These are phyloP conservation scores for Drechslerella stenobrocha DNA, from an alignment of 2,329 filamentous ascomycete genomes.

Conservation along the genomic window DNA sequence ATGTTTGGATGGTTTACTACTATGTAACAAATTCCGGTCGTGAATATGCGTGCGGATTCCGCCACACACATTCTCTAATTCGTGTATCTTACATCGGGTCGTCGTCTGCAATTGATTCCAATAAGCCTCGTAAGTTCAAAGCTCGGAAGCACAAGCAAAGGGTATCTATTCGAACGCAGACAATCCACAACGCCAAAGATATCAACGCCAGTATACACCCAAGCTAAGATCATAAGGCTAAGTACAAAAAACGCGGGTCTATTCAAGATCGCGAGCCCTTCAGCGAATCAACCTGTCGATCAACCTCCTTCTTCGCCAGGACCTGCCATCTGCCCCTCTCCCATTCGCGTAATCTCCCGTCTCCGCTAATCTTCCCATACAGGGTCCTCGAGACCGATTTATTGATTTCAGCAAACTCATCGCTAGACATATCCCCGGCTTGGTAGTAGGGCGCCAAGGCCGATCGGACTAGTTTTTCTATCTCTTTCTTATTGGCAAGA, in stretches of 20 bases:
- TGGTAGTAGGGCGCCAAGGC: constrained; percentile 81
- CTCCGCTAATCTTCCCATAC: constrained; percentile 64
- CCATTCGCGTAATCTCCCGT: constrained; percentile 43
- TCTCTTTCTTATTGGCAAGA: constrained; percentile 80
- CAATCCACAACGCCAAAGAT: background rate
- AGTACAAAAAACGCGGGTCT: constrained; percentile 2
- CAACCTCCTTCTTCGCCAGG: constrained; percentile 60
- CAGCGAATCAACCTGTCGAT: constrained; percentile 34
- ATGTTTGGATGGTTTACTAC: too few relatives aligned
- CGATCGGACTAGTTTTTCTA: constrained; percentile 82
- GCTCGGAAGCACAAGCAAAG: background rate
- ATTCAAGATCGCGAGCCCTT: constrained; percentile 14
- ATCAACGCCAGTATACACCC: constrained; percentile 2
- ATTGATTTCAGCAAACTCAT: constrained; percentile 92
- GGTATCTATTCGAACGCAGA: background rate
- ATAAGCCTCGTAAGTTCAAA: too few relatives aligned
- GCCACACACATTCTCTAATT: too few relatives aligned
- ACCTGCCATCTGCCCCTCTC: constrained; percentile 29
- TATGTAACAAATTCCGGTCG: too few relatives aligned
- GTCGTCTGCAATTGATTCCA: too few relatives aligned
- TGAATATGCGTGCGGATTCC: too few relatives aligned
- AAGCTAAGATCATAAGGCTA: background rate
- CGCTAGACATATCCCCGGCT: constrained; percentile 72
- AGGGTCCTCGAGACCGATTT: constrained; percentile 83
- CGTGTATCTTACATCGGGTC: too few relatives aligned